A percentile compares a stretch with the other conserved stretches of the same genome.
phyloP scores from a whole-genome alignment of 2,329 filamentous ascomycete species.

The Phialocephala subalpina region DNA sequence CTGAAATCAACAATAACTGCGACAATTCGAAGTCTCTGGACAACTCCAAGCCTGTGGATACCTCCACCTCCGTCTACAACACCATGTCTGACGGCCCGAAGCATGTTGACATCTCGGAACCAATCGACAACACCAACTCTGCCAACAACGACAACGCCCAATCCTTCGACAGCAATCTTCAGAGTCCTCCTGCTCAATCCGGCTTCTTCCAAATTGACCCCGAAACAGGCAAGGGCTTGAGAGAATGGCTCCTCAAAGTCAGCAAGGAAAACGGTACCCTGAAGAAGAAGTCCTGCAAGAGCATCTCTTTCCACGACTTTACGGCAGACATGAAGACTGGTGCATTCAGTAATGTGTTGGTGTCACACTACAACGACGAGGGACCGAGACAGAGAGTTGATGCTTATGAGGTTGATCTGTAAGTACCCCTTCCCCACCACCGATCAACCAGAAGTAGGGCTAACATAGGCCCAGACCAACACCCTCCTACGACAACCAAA shows the following conservation, averaged over 20 bases:
- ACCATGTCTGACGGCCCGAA: too few species aligned
- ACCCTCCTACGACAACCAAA: conserved; percentile 14
- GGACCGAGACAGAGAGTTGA: conserved; percentile 28
- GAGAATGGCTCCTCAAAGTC: conserved; percentile 37
- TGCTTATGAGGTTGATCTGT: conserved; percentile 41
- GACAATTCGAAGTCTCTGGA: too few species aligned
- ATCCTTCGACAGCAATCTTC: not conserved
- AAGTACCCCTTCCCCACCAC: conserved; percentile 21
- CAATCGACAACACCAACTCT: too few species aligned
- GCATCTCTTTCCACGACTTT: conserved; percentile 41
- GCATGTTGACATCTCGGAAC: too few species aligned
- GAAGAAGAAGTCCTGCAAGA: conserved; percentile 32
- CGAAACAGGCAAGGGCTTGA: conserved; percentile 38
- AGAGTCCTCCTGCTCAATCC: conserved; percentile 1
- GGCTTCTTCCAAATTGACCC: conserved; percentile 30
- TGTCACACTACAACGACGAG: conserved; percentile 33
- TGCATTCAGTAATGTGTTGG: conserved; percentile 27
- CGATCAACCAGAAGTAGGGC: not conserved
- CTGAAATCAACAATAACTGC: too few species aligned
- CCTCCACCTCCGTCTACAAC: too few species aligned
- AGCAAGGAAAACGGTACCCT: conserved; percentile 28
- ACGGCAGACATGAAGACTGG: conserved; percentile 34
- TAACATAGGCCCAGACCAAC: conserved; percentile 24
- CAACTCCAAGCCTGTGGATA: too few species aligned
- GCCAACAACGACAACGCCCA: not conserved